Conservation (phyloP, 345 rosid genomes). For the Cardamine occulta region DNA sequence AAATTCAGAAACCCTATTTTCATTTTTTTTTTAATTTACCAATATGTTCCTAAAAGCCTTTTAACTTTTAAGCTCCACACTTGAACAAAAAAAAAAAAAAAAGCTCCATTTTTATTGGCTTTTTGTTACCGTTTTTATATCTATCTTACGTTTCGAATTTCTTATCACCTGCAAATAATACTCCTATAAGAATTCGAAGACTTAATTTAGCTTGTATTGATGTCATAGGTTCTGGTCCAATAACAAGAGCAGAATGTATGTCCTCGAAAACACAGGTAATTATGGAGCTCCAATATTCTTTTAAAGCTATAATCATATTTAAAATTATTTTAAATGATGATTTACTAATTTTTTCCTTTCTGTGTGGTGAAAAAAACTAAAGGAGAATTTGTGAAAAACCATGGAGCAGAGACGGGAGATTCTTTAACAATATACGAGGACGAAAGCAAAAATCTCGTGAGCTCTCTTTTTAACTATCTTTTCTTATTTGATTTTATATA, state of each 20-base stretch:
- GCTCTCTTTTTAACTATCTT: slow-evolving; percentile 39
- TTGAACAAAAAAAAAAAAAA: too few species aligned
- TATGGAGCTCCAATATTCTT: neutral
- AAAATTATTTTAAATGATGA: neutral
- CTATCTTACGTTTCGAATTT: neutral
- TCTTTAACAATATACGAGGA: slow-evolving; percentile 71
- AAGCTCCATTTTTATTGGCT: neutral
- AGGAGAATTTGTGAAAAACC: slow-evolving; percentile 71
- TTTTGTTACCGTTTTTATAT: neutral
- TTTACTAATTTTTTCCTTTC: neutral
- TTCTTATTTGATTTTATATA: slow-evolving; percentile 11
- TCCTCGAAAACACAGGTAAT: slow-evolving; percentile 80
- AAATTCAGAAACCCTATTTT: neutral
- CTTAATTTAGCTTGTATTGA: neutral
- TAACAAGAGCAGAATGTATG: slow-evolving; percentile 88
- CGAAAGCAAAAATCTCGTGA: slow-evolving; percentile 76
- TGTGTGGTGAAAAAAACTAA: slow-evolving; percentile 9
- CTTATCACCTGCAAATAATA: neutral
- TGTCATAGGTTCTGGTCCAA: slow-evolving; percentile 79
- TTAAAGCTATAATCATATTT: neutral
- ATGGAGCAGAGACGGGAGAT: slow-evolving; percentile 61
- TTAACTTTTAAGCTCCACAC: neutral
- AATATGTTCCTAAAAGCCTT: neutral
- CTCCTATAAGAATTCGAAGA: neutral
- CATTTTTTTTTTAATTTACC: too few species aligned